Evolutionary conservation across 495 filamentous ascomycete species (phyloP), one percentile per base, ranked within the genome.

Genomic region (Pseudomonodictys pantanalensis): DNA sequence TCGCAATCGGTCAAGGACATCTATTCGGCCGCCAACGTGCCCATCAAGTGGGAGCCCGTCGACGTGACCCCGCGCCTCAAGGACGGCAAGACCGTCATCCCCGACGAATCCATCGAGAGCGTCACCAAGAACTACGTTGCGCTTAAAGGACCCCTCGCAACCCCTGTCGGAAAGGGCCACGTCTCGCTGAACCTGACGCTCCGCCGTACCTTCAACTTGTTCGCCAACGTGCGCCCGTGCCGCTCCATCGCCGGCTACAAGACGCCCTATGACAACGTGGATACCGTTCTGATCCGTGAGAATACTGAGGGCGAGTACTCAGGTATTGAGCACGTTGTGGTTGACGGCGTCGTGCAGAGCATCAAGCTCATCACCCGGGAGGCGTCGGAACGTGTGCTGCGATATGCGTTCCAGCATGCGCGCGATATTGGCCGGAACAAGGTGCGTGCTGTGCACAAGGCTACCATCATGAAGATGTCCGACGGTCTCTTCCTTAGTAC

Each of bases 271-370:
- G 93, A 98, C 75, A 85, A 88, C 67, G 93, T 98, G 72, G 91
- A 98, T 77, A 97, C 91, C 33, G 89, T 97, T 68, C 79, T 98
- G 69, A 97, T 98, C 79, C 89, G 93, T 76, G 93, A 98, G 81
- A 98, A 98, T 83, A 98, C 95, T 64, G 93, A 98, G 82, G 93
- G 93, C 76, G 93, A 98, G 82, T 98, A 98, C 83, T 96, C 91
- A 20, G 95, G 93, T 44, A 97, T 98, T 70, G 93, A 98, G 83
- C 93, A 98, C 78, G 87, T 97, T 50, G 95, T 97, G 49, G 89
- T 98, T 23, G 92, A 97, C 65, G 93, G 93, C 68, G 93, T 98
- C 55, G 93, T 98, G 2, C 95, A 98, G 82, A 90, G 85, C 81
- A 97, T 98, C 79, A 98, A 98, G 83, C 87, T 98, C 67, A 97